phyloP scores from a whole-genome alignment of 2,329 filamentous ascomycete genomes.

The Monilinia laxa region DNA sequence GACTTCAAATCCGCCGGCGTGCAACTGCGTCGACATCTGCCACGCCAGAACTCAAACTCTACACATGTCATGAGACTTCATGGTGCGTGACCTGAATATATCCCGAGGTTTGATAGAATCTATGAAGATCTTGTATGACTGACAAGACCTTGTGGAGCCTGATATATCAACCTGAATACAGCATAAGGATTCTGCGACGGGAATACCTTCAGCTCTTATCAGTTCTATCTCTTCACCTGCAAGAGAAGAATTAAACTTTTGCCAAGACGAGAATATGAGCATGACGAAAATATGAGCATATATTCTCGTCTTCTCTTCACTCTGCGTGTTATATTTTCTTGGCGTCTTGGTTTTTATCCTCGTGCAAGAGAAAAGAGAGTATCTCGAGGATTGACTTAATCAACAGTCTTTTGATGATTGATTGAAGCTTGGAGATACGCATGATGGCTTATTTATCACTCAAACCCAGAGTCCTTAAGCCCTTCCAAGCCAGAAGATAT shows the following conservation, averaged over 20 bases:
- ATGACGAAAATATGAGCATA: slow-evolving; percentile 7
- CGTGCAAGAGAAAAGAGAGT: not conserved
- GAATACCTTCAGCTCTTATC: not conserved
- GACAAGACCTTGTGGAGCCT: not conserved
- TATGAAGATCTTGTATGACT: not conserved
- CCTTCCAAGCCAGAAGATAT: slow-evolving; percentile 3
- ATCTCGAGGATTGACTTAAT: not conserved
- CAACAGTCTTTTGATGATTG: not conserved
- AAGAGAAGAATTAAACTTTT: not conserved
- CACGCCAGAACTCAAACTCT: not conserved
- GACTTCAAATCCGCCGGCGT: not conserved
- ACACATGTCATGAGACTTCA: slow-evolving; percentile 5
- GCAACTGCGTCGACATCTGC: no score
- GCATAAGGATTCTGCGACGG: not conserved
- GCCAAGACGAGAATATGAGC: slow-evolving; percentile 19
- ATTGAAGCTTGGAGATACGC: not conserved
- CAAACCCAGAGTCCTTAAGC: not conserved
- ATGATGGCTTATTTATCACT: not conserved
- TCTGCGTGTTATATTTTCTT: not conserved
- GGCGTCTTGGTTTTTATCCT: not conserved
- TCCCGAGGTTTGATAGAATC: not conserved
- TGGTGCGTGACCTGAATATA: not conserved
- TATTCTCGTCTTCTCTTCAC: slow-evolving; percentile 1
- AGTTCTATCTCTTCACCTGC: not conserved
- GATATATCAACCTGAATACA: not conserved